phyloP scores from a whole-genome alignment of 345 rosid species.

The Abelmoschus esculentus region DNA sequence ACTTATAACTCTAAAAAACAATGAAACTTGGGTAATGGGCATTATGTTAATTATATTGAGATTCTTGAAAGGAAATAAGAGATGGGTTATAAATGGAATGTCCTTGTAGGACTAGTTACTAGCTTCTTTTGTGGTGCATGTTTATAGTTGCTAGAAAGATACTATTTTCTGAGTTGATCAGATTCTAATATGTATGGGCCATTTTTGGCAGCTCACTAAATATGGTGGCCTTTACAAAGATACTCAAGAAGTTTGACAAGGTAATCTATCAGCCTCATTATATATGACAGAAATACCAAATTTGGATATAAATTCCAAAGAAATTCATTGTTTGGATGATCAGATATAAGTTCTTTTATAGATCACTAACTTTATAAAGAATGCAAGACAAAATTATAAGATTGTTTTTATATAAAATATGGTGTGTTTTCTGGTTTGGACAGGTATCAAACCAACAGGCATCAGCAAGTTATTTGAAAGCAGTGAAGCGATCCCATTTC shows the following conservation, averaged over 20 bases:
- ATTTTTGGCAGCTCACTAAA: slow-evolving; percentile 64
- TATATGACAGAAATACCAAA: not conserved
- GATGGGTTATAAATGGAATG: not conserved
- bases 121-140: not conserved
- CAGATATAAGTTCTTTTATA: not conserved
- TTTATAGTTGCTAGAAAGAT: not conserved
- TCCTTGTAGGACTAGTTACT: not conserved
- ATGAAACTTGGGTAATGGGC: too few relatives aligned
- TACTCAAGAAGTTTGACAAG: slow-evolving; percentile 96
- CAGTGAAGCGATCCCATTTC: slow-evolving; percentile 83
- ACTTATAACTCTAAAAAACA: too few relatives aligned
- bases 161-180: not conserved
- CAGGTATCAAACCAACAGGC: slow-evolving; percentile 83
- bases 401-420: not conserved
- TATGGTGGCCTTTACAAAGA: slow-evolving; percentile 80
- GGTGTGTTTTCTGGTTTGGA: slow-evolving; percentile 6
- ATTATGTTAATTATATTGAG: too few relatives aligned
- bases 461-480: slow-evolving; percentile 69
- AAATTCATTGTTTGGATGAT: not conserved
- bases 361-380: not conserved
- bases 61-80: not conserved
- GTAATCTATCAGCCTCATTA: slow-evolving; percentile 25
- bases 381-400: not conserved
- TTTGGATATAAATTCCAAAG: not conserved
- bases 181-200: slow-evolving; percentile 13